Evolutionary conservation across 1,284 basidiomycete species (phyloP), one percentile per base, ranked within the genome.

Genomic region (Moesziomyces antarcticus): DNA sequence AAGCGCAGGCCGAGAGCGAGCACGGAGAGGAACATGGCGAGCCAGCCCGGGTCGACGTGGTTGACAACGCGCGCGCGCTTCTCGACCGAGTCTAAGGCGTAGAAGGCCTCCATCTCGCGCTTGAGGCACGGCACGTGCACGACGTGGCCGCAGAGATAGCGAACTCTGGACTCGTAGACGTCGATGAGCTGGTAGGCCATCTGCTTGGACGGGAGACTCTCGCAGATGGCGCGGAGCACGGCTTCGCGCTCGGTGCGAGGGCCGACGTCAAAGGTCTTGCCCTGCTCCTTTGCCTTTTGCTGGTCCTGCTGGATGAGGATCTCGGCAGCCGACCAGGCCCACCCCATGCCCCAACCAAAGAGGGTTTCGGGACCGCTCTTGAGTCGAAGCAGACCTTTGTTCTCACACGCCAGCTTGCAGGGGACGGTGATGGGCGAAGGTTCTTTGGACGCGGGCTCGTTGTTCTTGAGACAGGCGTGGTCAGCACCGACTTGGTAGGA

Each of bases 321-420:
- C 46, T 79, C 75, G 21, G 71, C 80, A 10, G 81, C 75, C 11
- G 78, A 65, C 44, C 76, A 77, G 3, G 81, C 80, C 80, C 80
- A 83, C 8, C 81, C 81, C 44, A 83, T 66, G n/a, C 81, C 81
- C 73, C 75, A 83, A 20, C 81, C 81, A 3, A 83, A 71, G 33
- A 75, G 67, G 13, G 79, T 78, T 44, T 83, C 81, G 14, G 80
- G 76, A 14, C 75, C 76, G 44, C 56, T 68, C 51, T 72, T 77
- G 54, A 78, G 67, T 13, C 67, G 63, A 24, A 83, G 45, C 16
- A 83, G 62, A 37, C 69, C 60, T 21, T 60, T 51, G 62, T 71
- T 67, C 41, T 56, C 35, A 41, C 69, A 75, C 1, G 76, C 65
- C 4, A 67, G 56, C 48, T 55, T 55, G 45, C 73, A 72, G 3